Conservation (phyloP, 176 grass and related monocot species). For the Raddia guianensis region DNA sequence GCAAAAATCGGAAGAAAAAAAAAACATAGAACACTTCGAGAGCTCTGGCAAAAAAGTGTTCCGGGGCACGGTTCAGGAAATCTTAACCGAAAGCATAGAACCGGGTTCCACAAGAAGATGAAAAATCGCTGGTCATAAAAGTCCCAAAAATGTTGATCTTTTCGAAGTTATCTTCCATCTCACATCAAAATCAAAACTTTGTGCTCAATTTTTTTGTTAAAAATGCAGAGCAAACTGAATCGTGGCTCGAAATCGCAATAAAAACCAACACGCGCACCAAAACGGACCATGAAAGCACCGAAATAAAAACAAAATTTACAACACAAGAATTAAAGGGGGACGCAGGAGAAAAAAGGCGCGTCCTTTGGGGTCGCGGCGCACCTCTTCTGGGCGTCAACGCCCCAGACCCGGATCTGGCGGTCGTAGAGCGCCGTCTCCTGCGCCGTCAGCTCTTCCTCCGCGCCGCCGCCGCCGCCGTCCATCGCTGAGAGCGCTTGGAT, state of each 20-base stretch:
- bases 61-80: background rate
- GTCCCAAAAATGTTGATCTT: background rate
- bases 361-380: background rate
- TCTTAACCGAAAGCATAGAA: background rate
- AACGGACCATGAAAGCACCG: background rate
- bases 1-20: background rate
- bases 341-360: background rate
- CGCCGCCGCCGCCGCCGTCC: conserved; percentile 42
- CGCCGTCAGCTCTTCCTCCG: conserved; percentile 77
- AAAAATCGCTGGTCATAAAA: background rate
- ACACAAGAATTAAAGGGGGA: background rate
- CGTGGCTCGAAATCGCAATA: background rate
- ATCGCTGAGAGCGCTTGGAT: conserved; percentile 37
- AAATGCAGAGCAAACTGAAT: background rate
- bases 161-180: background rate
- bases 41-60: background rate
- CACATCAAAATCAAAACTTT: background rate
- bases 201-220: background rate
- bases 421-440: conserved; percentile 97
- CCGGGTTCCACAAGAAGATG: background rate
- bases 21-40: background rate
- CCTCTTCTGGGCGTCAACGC: conserved; percentile 98
- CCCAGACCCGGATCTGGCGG: conserved; percentile 98
- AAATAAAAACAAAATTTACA: background rate
- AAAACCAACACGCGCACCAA: background rate